Conservation (phyloP, 2,329 filamentous ascomycete species). For the Cladophialophora chaetospira region DNA sequence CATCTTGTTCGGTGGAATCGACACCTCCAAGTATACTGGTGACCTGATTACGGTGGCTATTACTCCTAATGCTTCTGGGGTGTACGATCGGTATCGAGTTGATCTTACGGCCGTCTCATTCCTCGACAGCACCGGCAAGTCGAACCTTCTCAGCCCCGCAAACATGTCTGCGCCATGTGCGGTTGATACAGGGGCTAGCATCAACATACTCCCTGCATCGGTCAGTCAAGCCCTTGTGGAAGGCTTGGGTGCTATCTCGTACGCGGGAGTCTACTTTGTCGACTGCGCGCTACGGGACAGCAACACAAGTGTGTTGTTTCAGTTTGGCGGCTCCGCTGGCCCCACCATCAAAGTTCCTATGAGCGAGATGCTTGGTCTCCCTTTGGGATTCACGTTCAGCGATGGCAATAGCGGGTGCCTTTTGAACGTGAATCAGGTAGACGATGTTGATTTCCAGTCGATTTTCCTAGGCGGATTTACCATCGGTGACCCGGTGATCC, state of each 20-base stretch:
- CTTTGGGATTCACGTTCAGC: neutral
- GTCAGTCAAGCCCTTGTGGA: neutral
- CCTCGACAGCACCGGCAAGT: neutral
- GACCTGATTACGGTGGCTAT: constrained; percentile 64
- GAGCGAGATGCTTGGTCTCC: neutral
- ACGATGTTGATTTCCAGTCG: neutral
- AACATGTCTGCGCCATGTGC: neutral
- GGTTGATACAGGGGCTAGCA: neutral
- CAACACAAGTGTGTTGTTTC: neutral
- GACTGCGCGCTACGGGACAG: constrained; percentile 2
- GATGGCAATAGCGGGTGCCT: neutral
- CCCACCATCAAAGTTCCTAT: neutral
- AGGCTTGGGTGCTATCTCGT: neutral
- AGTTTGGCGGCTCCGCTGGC: neutral
- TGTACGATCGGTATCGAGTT: neutral
- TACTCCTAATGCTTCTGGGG: constrained; percentile 4
- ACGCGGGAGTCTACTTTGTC: constrained; percentile 1
- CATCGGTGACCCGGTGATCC: constrained; percentile 73
- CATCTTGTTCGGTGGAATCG: constrained; percentile 78
- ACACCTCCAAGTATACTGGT: constrained; percentile 71
- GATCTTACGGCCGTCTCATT: neutral
- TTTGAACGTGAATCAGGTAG: neutral
- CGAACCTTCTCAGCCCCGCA: neutral
- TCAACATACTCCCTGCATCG: neutral
- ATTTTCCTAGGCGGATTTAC: constrained; percentile 43